Base-by-base conservation (phyloP, 2,329 filamentous ascomycete species). In the Apiospora marii region DNA sequence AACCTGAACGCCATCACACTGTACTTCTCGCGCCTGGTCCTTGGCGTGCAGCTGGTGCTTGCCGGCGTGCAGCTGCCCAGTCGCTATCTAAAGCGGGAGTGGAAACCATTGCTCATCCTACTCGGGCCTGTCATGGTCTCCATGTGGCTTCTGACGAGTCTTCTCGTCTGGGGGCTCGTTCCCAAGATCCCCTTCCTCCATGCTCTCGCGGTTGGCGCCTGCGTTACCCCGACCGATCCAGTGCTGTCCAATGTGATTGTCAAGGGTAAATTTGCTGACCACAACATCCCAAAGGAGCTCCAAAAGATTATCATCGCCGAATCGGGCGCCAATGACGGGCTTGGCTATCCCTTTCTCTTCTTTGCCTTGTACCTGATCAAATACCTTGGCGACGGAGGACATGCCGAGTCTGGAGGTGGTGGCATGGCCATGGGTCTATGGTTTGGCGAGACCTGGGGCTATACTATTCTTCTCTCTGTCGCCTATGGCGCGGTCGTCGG, bases 211-310 rank as follows among this genome's bases (percentile, higher is more conserved):
- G 86, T 97, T 14, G 95, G 91, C 0, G 93, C 95, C 0, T 97
- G 95, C 78, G 91, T 98, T n/a, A 96, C 95, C 2, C 95, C 95
- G 0, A 98, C 95, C 0, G 95, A 98, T 78, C 95, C 95, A 0
- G 91, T 98, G 1, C 82, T 98, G 51, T 96, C 93, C 22, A 96
- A 96, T 75, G 93, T 93, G 3, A 97, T 98, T 72, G 94, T 98
- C 67, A 98, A 98, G 84, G 95, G 95, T 44, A 95, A 94, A 77
- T 98, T 97, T 79, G 95, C 95, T 0, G 95, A 98, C 78, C 92
- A 95, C 78, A 96, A 98, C 80, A 92, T 98, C 24, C 94, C 95
- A 0, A 92, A 91, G 72, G 89, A 92, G 41, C 84, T 98, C 68
- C 94, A 97, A 84, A 91, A 92, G 75, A 94, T 94, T 76, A 93